Evolutionary conservation across 192 early-diverging fungal species (phyloP).

Genomic region (Backusella mclennaniae): DNA sequence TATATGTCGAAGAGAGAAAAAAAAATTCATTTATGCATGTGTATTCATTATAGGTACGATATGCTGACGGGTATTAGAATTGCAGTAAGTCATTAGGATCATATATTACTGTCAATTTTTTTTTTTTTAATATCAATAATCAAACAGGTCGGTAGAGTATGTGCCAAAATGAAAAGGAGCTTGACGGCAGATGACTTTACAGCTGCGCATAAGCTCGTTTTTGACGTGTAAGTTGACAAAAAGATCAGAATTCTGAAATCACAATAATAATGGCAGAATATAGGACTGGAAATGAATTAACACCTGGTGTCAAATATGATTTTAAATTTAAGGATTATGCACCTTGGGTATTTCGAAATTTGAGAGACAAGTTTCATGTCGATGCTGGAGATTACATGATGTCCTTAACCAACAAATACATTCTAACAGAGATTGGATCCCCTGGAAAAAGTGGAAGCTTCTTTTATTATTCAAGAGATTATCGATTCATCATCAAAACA

Average conservation of each 20-base stretch:
- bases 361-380: constrained; percentile 86
- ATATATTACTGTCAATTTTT: neutral
- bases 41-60: constrained; percentile 12
- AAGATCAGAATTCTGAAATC: neutral
- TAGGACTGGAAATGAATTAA: constrained; percentile 86
- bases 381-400: constrained; percentile 93
- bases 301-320: constrained; percentile 94
- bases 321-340: constrained; percentile 99
- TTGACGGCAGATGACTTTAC: constrained; percentile 79
- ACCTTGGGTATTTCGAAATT: constrained; percentile 95
- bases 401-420: constrained; percentile 96
- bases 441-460: constrained; percentile 96
- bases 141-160: constrained; percentile 71
- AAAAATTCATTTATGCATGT: neutral
- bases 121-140: neutral
- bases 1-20: neutral
- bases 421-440: constrained; percentile 94
- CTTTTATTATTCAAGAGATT: constrained; percentile 98
- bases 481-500: constrained; percentile 99
- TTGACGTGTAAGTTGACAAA: constrained; percentile 75
- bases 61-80: constrained; percentile 25
- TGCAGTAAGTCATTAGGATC: constrained; percentile 11
- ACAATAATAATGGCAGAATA: too few relatives aligned
- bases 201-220: constrained; percentile 91
- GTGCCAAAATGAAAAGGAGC: constrained; percentile 76